Percentiles rank a stretch among this genome's conserved stretches.
Conservation (phyloP, 2,329 filamentous ascomycete species). For the Hortaea werneckii region DNA sequence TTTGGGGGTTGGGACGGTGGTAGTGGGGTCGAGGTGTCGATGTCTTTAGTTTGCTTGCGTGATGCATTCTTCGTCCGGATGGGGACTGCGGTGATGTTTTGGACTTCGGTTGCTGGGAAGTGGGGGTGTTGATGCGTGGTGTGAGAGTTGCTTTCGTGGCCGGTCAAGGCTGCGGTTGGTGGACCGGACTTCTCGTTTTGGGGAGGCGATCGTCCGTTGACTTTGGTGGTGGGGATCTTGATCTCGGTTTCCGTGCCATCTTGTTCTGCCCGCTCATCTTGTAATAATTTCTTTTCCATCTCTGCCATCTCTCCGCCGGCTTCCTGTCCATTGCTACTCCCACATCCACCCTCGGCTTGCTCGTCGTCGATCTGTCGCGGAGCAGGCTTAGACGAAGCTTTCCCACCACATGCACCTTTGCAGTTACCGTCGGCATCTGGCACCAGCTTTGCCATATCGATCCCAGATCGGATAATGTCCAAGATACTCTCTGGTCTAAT, state of each 20-base stretch:
- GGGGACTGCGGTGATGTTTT: slow-evolving; percentile 9
- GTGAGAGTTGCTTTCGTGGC: slow-evolving; percentile 5
- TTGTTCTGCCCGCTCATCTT: slow-evolving; percentile 50
- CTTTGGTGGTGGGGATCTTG: slow-evolving; percentile 19
- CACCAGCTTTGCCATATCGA: slow-evolving; percentile 89
- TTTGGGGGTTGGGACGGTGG: slow-evolving; percentile 32
- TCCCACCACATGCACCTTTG: slow-evolving; percentile 36
- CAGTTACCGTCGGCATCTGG: slow-evolving; percentile 44
- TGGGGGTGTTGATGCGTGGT: slow-evolving; percentile 1
- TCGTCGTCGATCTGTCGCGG: slow-evolving; percentile 30
- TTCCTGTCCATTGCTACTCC: slow-evolving; percentile 55
- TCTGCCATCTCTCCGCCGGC: slow-evolving; percentile 69
- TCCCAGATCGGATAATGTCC: slow-evolving; percentile 87
- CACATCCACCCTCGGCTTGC: slow-evolving; percentile 63
- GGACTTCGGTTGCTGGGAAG: background rate
- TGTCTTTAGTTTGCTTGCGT: background rate
- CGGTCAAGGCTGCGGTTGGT: background rate
- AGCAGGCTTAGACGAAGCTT: slow-evolving; percentile 18
- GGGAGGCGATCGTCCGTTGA: slow-evolving; percentile 3
- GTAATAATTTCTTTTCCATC: slow-evolving; percentile 64
- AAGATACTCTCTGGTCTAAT: slow-evolving; percentile 89
- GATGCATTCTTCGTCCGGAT: slow-evolving; percentile 19
- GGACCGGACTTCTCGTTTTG: background rate
- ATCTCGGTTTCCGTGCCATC: slow-evolving; percentile 56
- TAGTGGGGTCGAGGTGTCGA: background rate